Base-by-base conservation (phyloP, 176 grass and related monocot genomes). In the Canna indica region DNA sequence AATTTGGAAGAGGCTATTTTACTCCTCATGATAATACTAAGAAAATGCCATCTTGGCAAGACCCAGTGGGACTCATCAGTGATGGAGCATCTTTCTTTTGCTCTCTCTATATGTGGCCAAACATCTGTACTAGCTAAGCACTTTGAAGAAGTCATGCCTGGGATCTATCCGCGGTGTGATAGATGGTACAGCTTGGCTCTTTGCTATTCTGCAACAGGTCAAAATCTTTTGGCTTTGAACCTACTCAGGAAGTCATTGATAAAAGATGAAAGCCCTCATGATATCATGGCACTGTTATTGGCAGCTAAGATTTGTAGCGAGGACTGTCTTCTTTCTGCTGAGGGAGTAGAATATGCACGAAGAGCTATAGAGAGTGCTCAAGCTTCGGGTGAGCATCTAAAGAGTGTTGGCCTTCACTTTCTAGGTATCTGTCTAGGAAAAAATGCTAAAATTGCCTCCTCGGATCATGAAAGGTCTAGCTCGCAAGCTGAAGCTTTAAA, bases 1-100 rank as follows among this genome's bases (percentile, higher is more conserved):
- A 99, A 99, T 73, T 66, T 99, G 28, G 94, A 99, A 90, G 94
- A 99, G 76, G 86, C 89, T 38, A 99, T 99, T 78, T 79, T 99
- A 69, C 70, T 93, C 31, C 86, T 99, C 15, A 88, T 90, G 86
- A 83, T 99, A 84, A 36, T 93, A 48, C 66, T 99, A 63, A 99
- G 74, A 65, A 99, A 93, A 73, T 93, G 69, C 72, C 87, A 81
- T 61, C 83, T 92, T 36, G 86, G 86, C 68, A 86, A 84, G 59
- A 78, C 80, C 73, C 77, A 88, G 69, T 99, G 94, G 94, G 94
- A 99, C 75, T 80, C 94, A 20, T 88, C 86, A 35, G 75, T 99
- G 45, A 93, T 99, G 82, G 89, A 93, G 60, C 86, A 99, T 79
- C 73, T 99, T 54, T 80, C 80, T 25, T 99, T 99, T 90, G 89